phyloP scores from a whole-genome alignment of 768 basidiomycete species.

The Mycena haematopus region DNA sequence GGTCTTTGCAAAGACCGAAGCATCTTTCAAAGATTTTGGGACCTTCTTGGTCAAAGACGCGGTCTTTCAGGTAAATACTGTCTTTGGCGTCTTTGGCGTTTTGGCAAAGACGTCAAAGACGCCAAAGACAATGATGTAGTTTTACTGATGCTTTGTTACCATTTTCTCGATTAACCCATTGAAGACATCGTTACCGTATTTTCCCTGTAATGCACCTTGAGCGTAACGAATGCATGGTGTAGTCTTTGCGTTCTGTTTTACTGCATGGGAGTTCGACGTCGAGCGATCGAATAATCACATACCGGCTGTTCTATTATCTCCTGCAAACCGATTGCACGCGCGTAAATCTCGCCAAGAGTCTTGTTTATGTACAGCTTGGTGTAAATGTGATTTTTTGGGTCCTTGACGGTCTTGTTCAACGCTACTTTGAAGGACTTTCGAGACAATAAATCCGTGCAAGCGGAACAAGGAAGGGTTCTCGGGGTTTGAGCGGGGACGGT shows the following conservation, averaged over 20 bases:
- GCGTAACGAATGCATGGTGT: constrained; percentile 26
- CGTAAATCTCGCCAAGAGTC: neutral
- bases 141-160: no score
- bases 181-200: constrained; percentile 37
- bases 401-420: neutral
- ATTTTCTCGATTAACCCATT: constrained; percentile 39
- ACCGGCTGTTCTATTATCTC: constrained; percentile 12
- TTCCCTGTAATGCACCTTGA: constrained; percentile 33
- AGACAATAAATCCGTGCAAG: neutral
- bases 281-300: no score
- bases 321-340: neutral
- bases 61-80: no score
- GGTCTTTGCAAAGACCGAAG: no score
- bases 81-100: no score
- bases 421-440: constrained; percentile 1
- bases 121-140: no score
- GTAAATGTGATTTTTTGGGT: neutral
- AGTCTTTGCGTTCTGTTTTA: constrained; percentile 16
- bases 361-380: neutral
- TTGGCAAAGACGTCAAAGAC: no score
- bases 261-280: no score
- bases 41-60: no score
- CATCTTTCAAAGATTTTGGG: no score
- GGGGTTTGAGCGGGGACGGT: neutral
- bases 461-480: neutral